phyloP scores from a whole-genome alignment of 2,329 filamentous ascomycete genomes.

The Incumbomyces lentus region DNA sequence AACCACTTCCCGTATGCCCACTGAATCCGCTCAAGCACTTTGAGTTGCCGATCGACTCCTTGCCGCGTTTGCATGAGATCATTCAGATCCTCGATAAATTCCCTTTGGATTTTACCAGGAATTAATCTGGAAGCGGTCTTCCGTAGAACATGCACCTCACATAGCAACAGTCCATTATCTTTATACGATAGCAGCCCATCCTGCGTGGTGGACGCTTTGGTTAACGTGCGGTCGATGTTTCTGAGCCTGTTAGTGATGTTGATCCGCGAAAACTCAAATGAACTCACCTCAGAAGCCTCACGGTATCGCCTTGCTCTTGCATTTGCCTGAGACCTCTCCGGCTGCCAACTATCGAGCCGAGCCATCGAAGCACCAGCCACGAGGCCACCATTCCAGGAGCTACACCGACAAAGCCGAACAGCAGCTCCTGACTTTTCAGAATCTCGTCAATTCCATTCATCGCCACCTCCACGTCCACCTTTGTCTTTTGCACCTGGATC shows the following conservation, averaged over 20 bases:
- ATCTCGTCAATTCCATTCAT: slow-evolving; percentile 92
- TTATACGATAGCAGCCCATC: slow-evolving; percentile 77
- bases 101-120: slow-evolving; percentile 63
- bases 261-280: no score
- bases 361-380: slow-evolving; percentile 61
- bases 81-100: slow-evolving; percentile 80
- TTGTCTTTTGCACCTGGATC: slow-evolving; percentile 97
- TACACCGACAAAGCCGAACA: slow-evolving; percentile 88
- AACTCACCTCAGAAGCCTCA: slow-evolving; percentile 60
- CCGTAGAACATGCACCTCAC: slow-evolving; percentile 76
- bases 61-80: slow-evolving; percentile 72
- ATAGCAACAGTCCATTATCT: slow-evolving; percentile 80
- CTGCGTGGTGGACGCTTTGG: slow-evolving; percentile 56
- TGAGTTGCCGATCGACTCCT: slow-evolving; percentile 66
- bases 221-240: slow-evolving; percentile 75
- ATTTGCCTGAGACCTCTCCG: slow-evolving; percentile 57
- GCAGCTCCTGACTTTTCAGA: slow-evolving; percentile 88
- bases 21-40: slow-evolving; percentile 69
- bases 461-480: slow-evolving; percentile 93
- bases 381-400: slow-evolving; percentile 88
- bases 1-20: slow-evolving; percentile 85
- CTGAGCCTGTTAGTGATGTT: slow-evolving; percentile 23
- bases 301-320: slow-evolving; percentile 56
- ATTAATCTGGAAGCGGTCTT: slow-evolving; percentile 57
- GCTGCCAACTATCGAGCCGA: slow-evolving; percentile 58